Conservation (phyloP, 2,329 filamentous ascomycete species). For the Phaeoacremonium minimum region DNA sequence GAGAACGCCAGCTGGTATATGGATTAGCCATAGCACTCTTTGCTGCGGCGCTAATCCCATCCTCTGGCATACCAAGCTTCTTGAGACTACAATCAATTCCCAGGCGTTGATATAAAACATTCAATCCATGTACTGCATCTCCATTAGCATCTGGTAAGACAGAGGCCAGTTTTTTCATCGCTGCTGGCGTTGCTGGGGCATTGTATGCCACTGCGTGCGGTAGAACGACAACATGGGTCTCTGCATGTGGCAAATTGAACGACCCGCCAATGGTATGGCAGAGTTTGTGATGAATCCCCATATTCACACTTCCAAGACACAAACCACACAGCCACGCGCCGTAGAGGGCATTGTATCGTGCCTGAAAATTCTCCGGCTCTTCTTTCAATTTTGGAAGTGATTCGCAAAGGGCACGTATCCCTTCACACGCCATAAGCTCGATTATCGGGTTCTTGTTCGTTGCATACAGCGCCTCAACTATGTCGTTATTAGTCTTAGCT, state of each 20-base stretch:
- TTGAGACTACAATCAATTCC: constrained; percentile 45
- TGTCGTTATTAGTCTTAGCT: neutral
- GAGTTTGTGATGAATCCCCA: constrained; percentile 65
- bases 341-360: constrained; percentile 51
- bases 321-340: constrained; percentile 62
- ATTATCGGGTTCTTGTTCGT: constrained; percentile 58
- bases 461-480: constrained; percentile 60
- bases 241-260: constrained; percentile 60
- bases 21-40: constrained; percentile 51
- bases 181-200: constrained; percentile 46
- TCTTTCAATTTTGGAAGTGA: constrained; percentile 48
- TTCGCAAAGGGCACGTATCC: constrained; percentile 45
- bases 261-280: constrained; percentile 61
- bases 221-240: constrained; percentile 60
- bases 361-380: constrained; percentile 35
- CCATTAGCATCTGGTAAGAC: constrained; percentile 52
- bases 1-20: constrained; percentile 52
- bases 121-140: constrained; percentile 53
- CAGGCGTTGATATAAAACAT: constrained; percentile 47
- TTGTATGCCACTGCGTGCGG: constrained; percentile 63
- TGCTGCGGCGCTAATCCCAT: constrained; percentile 50
- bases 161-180: constrained; percentile 47
- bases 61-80: constrained; percentile 52
- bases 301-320: constrained; percentile 54
- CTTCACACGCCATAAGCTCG: constrained; percentile 53